These are phyloP conservation scores for Trifolium pratense DNA, from an alignment of 306 rosid genomes.

Conservation along the genomic window DNA sequence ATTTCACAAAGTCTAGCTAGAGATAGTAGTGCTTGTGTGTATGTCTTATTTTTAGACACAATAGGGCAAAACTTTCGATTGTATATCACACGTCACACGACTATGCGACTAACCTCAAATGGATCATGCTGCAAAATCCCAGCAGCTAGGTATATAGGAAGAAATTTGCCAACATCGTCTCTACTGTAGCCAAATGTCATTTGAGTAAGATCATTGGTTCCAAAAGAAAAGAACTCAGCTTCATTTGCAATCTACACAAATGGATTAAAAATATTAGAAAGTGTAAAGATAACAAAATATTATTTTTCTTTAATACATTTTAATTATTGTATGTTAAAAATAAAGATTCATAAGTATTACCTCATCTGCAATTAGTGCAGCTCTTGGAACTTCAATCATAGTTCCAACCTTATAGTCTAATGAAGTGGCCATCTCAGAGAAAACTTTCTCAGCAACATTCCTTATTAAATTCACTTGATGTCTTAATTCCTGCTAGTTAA, in stretches of 20 bases:
- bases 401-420: constrained; percentile 88
- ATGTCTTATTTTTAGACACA: background rate
- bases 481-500: constrained; percentile 64
- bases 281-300: constrained; percentile 12
- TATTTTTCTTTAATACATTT: constrained; percentile 19
- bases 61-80: too few species aligned
- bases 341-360: constrained; percentile 37
- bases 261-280: constrained; percentile 32
- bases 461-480: constrained; percentile 77
- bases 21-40: background rate
- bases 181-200: constrained; percentile 98
- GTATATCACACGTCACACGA: background rate
- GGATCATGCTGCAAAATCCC: constrained; percentile 93
- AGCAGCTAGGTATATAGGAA: constrained; percentile 65
- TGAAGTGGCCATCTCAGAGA: constrained; percentile 80
- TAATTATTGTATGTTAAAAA: constrained; percentile 12
- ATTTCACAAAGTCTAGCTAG: constrained; percentile 16
- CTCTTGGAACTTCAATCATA: constrained; percentile 98
- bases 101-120: constrained; percentile 66
- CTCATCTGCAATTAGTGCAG: constrained; percentile 95
- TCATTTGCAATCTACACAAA: constrained; percentile 79
- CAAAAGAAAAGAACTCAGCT: constrained; percentile 98
- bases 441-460: constrained; percentile 73
- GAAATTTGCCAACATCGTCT: constrained; percentile 95
- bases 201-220: constrained; percentile 98